Evolutionary conservation across 305 asterid species (phyloP).

Genomic region (Fraxinus paxiana): DNA sequence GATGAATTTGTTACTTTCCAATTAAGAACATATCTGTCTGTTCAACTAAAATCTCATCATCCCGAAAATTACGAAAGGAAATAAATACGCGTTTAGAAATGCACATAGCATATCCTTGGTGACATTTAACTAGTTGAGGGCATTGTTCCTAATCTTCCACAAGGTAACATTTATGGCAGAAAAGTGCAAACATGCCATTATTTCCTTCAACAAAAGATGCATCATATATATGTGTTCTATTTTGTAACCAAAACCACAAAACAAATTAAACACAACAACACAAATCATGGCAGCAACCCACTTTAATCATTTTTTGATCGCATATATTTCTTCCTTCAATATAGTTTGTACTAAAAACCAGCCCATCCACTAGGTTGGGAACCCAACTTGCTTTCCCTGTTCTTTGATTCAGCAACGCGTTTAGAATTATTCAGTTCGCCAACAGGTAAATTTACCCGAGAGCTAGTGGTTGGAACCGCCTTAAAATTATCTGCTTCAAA

Average conservation of each 20-base stretch:
- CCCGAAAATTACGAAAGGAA: background rate
- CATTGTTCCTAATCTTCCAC: background rate
- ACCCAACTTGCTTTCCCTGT: constrained; percentile 43
- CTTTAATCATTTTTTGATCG: background rate
- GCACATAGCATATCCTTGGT: background rate
- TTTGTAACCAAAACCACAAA: background rate
- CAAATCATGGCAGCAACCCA: background rate
- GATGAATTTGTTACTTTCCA: background rate
- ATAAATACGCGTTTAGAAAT: background rate
- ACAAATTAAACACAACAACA: background rate
- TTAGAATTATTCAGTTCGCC: constrained; percentile 43
- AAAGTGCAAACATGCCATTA: background rate
- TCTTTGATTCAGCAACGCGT: constrained; percentile 53
- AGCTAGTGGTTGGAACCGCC: constrained; percentile 57
- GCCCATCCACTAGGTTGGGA: constrained; percentile 98
- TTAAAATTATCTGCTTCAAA: constrained; percentile 68
- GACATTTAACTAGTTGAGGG: background rate
- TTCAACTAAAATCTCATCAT: background rate
- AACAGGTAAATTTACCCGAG: constrained; percentile 35
- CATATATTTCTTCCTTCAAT: background rate
- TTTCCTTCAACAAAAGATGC: background rate
- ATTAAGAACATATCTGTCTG: background rate
- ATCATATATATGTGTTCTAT: background rate
- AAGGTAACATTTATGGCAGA: background rate
- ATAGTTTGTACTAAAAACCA: constrained; percentile 52